These are phyloP conservation scores for Asterochloris erici DNA, from an alignment of 139 green algal genomes.

Conservation along the genomic window DNA sequence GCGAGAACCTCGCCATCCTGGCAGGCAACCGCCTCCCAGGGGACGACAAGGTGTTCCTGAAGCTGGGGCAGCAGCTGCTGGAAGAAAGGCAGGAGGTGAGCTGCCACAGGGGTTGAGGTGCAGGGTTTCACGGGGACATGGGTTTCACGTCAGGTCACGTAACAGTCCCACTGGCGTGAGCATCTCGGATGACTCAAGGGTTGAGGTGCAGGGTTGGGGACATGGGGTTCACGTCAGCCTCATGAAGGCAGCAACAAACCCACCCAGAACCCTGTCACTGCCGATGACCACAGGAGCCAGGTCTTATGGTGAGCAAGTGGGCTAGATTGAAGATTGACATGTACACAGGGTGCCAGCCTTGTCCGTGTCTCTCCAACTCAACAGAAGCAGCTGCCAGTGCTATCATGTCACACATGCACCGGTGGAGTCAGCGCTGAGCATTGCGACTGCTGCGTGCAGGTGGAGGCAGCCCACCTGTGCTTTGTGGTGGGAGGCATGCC, in stretches of 20 bases:
- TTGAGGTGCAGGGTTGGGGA: not conserved
- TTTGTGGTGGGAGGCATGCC: conserved; percentile 59
- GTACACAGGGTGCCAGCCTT: too few relatives aligned
- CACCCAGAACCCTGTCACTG: not conserved
- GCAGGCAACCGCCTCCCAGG: conserved; percentile 48
- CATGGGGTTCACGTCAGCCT: not conserved
- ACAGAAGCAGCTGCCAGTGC: not conserved
- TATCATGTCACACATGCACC: not conserved
- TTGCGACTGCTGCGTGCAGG: conserved; percentile 22
- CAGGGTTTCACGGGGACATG: not conserved
- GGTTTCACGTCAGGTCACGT: not conserved
- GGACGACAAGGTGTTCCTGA: conserved; percentile 47
- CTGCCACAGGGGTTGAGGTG: too few relatives aligned
- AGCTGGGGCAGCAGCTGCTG: conserved; percentile 65
- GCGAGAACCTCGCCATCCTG: conserved; percentile 70
- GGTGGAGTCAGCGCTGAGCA: not conserved
- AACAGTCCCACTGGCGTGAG: not conserved
- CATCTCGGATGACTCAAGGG: not conserved
- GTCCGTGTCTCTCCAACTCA: not conserved
- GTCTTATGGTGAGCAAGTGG: too few relatives aligned
- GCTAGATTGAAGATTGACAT: not conserved
- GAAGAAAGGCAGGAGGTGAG: conserved; percentile 34
- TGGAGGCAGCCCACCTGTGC: conserved; percentile 66
- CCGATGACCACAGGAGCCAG: too few relatives aligned
- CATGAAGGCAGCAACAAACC: not conserved